phyloP scores from a whole-genome alignment of 345 rosid species.

The Luvunga scandens region DNA sequence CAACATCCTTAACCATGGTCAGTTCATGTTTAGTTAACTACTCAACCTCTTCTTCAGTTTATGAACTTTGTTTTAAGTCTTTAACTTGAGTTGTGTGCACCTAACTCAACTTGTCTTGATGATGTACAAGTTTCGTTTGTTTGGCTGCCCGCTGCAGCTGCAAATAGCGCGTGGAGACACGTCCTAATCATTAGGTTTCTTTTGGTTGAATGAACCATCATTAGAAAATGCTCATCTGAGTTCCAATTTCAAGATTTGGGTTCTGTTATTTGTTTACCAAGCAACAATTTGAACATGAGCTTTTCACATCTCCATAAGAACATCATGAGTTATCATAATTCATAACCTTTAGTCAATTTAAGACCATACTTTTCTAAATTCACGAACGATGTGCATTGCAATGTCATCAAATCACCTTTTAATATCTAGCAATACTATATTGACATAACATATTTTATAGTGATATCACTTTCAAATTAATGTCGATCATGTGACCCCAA shows the following conservation, averaged over 20 bases:
- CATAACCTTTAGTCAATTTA: neutral
- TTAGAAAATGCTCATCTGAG: neutral
- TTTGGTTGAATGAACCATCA: neutral
- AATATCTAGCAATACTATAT: neutral
- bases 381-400: neutral
- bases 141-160: neutral
- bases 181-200: neutral
- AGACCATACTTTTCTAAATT: neutral
- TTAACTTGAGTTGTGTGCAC: neutral
- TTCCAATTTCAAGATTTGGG: neutral
- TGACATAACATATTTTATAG: neutral
- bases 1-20: constrained; percentile 21
- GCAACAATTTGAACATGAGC: neutral
- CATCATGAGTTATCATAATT: neutral
- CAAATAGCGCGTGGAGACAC: neutral
- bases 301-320: neutral
- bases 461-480: neutral
- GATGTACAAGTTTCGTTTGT: neutral
- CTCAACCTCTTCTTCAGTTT: too few species aligned
- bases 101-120: neutral
- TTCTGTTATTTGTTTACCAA: neutral
- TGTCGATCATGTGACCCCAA: too few species aligned
- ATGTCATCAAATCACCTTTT: neutral
- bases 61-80: neutral
- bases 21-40: neutral